phyloP scores from a whole-genome alignment of 2,329 filamentous ascomycete species.

The Colletotrichum melonis region DNA sequence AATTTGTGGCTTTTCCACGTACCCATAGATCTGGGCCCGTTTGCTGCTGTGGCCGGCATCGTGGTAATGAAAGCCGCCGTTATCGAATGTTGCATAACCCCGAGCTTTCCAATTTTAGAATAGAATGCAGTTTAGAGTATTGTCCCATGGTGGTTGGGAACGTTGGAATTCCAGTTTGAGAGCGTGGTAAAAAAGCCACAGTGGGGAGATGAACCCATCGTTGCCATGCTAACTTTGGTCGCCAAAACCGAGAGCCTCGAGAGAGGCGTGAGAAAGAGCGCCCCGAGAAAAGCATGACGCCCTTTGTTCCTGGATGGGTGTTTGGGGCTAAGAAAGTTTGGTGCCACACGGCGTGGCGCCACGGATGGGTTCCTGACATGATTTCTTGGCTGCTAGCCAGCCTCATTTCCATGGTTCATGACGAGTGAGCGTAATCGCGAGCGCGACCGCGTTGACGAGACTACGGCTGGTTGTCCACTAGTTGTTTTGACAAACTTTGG shows the following conservation, averaged over 20 bases:
- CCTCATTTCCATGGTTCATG: not conserved
- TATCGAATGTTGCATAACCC: not conserved
- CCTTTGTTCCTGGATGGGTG: slow-evolving; percentile 21
- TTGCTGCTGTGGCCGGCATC: not conserved
- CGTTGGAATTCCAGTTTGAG: not conserved
- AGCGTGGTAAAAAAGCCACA: not conserved
- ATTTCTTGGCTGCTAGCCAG: not conserved
- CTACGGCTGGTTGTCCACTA: not conserved
- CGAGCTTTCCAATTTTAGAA: not conserved
- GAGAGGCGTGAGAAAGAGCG: not conserved
- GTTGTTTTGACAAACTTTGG: not conserved
- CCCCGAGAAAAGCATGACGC: not conserved
- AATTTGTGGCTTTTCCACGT: not conserved
- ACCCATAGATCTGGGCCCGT: not conserved
- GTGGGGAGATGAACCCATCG: not conserved
- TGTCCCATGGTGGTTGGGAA: not conserved
- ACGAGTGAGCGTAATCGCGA: not conserved
- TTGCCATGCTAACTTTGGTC: not conserved
- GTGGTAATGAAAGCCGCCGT: not conserved
- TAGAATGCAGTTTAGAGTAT: not conserved
- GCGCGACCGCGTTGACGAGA: not conserved
- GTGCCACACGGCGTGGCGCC: not conserved
- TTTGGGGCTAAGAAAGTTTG: slow-evolving; percentile 23
- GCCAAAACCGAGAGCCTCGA: not conserved
- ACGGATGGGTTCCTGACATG: not conserved